A percentile compares a stretch with the other conserved stretches of the same genome.
Conservation (phyloP, 805 yeast genomes). For the Teunomyces lycoperdinae region DNA sequence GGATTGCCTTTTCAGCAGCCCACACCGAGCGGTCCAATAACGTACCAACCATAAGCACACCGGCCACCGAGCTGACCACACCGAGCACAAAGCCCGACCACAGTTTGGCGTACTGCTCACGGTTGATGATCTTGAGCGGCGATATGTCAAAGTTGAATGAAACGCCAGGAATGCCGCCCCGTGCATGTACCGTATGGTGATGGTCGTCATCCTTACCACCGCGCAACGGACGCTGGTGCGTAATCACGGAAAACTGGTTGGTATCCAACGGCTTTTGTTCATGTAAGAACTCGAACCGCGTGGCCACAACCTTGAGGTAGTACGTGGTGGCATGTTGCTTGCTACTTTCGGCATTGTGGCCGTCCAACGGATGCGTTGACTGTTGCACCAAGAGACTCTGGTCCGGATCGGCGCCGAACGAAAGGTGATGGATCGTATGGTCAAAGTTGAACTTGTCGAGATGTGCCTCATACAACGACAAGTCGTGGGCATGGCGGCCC, state of each 20-base stretch:
- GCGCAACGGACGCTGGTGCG: conserved; percentile 76
- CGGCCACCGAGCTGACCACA: conserved; percentile 86
- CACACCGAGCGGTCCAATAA: conserved; percentile 83
- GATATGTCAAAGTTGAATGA: conserved; percentile 88
- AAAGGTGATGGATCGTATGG: conserved; percentile 75
- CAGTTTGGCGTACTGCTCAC: conserved; percentile 68
- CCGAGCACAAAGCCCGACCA: conserved; percentile 83
- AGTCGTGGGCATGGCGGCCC: conserved; percentile 78
- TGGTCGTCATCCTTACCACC: conserved; percentile 95
- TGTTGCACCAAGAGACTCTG: conserved; percentile 22
- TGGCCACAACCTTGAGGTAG: conserved; percentile 85
- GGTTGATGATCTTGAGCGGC: conserved; percentile 86
- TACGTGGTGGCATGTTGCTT: conserved; percentile 71
- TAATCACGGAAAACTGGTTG: conserved; percentile 85
- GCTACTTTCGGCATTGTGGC: conserved; percentile 36
- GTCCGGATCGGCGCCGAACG: conserved; percentile 69
- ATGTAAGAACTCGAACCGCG: conserved; percentile 71
- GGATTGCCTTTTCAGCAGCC: conserved; percentile 79
- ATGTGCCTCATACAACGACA: conserved; percentile 63
- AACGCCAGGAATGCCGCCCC: conserved; percentile 90
- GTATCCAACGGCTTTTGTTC: conserved; percentile 57
- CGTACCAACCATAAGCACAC: conserved; percentile 89
- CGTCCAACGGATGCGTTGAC: conserved; percentile 66
- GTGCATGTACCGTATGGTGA: conserved; percentile 74
- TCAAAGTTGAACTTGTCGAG: conserved; percentile 64